Conservation (phyloP, 768 basidiomycete species). For the Suillus tomentosus region DNA sequence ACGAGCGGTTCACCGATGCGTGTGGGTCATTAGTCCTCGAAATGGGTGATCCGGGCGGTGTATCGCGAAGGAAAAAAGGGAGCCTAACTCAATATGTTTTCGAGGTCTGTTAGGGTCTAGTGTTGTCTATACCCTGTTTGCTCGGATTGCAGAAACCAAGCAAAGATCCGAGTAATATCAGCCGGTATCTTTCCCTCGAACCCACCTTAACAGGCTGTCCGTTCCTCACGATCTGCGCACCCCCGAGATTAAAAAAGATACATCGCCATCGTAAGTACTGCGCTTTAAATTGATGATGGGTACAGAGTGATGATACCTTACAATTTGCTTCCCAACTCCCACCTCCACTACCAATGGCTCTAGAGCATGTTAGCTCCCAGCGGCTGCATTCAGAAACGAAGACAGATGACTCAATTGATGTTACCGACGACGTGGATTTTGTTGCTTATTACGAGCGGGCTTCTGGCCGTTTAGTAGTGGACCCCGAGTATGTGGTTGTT, state of each 20-base stretch:
- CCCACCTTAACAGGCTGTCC: too few species aligned
- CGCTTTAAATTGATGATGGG: neutral
- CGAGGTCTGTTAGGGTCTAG: too few species aligned
- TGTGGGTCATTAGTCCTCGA: too few species aligned
- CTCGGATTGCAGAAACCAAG: too few species aligned
- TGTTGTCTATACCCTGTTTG: too few species aligned
- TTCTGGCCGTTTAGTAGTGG: conserved; percentile 62
- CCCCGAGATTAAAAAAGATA: neutral
- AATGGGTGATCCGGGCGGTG: too few species aligned
- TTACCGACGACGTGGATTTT: conserved; percentile 34
- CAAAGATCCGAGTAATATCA: too few species aligned
- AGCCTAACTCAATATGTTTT: too few species aligned
- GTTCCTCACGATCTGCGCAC: neutral
- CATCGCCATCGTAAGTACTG: neutral
- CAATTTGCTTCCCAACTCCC: conserved; percentile 3
- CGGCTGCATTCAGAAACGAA: neutral
- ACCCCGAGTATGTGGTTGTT: conserved; percentile 50
- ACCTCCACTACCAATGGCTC: neutral
- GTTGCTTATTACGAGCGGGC: conserved; percentile 50
- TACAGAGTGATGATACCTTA: neutral
- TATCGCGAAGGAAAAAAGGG: too few species aligned
- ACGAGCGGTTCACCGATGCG: too few species aligned
- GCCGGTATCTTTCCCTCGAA: too few species aligned
- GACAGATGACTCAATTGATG: neutral
- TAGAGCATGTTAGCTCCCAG: neutral